Evolutionary conservation across 257 asterid species (phyloP).

Genomic region (Rehmannia glutinosa): DNA sequence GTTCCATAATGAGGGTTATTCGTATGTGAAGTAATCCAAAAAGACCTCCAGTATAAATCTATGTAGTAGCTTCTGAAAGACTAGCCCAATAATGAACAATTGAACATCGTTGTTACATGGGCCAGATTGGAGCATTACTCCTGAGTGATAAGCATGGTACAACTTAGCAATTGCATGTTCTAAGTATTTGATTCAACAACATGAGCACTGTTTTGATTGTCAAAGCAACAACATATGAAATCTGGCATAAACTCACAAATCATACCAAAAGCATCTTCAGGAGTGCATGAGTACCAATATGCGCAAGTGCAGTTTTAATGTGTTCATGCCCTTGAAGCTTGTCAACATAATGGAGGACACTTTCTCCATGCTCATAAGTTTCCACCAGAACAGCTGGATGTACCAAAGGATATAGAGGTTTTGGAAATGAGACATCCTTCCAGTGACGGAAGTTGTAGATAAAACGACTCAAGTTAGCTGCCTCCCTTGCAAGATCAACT

Average conservation of each 20-base stretch:
- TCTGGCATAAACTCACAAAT: neutral
- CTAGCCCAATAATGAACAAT: too few species aligned
- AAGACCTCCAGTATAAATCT: constrained; percentile 6
- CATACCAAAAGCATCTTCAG: constrained; percentile 87
- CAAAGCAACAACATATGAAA: constrained; percentile 1
- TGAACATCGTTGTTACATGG: too few species aligned
- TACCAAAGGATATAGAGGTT: constrained; percentile 84
- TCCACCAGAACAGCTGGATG: constrained; percentile 94
- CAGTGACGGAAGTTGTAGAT: constrained; percentile 73
- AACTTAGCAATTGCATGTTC: neutral
- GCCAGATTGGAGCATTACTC: too few species aligned
- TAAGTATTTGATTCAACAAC: constrained; percentile 3
- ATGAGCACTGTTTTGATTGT: constrained; percentile 1
- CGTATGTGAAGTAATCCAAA: neutral
- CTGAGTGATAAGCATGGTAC: too few species aligned
- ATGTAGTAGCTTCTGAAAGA: neutral
- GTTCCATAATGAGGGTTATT: neutral
- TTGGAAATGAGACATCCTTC: constrained; percentile 88
- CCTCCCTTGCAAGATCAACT: constrained; percentile 94
- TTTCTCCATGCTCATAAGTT: constrained; percentile 83
- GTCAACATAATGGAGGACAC: constrained; percentile 61
- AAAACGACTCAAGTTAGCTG: constrained; percentile 85
- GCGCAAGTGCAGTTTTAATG: constrained; percentile 65
- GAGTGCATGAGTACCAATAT: constrained; percentile 80
- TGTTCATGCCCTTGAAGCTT: constrained; percentile 51